Percentiles rank a stretch among this genome's conserved stretches.
These are phyloP conservation scores for Pichia inconspicua DNA, from an alignment of 1,139 yeast species.

Conservation along the genomic window DNA sequence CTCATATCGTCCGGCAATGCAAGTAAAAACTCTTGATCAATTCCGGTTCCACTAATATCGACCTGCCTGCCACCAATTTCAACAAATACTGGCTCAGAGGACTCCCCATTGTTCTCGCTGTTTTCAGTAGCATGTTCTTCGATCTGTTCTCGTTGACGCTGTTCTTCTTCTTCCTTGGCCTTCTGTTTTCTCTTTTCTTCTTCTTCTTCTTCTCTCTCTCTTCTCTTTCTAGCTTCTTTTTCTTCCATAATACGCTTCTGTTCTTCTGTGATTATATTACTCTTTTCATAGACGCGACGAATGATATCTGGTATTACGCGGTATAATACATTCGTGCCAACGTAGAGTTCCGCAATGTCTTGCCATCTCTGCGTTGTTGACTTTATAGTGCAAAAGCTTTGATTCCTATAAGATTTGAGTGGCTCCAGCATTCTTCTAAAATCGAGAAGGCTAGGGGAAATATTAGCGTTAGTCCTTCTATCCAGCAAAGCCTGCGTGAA, in stretches of 20 bases:
- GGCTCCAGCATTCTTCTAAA: conserved; percentile 17
- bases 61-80: conserved; percentile 72
- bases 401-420: conserved; percentile 2
- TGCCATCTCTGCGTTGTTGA: conserved; percentile 67
- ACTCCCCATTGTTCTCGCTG: conserved; percentile 9
- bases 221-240: conserved; percentile 31
- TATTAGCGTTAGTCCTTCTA: conserved; percentile 16
- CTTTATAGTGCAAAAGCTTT: conserved; percentile 30
- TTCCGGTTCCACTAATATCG: conserved; percentile 74
- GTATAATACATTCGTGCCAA: conserved; percentile 28
- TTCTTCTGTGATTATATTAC: conserved; percentile 33
- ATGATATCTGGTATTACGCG: conserved; percentile 47
- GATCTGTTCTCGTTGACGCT: conserved; percentile 19
- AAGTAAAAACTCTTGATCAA: conserved; percentile 83
- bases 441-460: conserved; percentile 8
- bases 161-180: conserved; percentile 8
- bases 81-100: conserved; percentile 56
- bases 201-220: conserved; percentile 21
- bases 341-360: conserved; percentile 46
- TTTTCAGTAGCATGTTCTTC: conserved; percentile 17
- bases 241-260: conserved; percentile 29
- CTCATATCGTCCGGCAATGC: conserved; percentile 92
- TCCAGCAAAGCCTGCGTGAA: conserved; percentile 22
- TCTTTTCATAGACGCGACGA: conserved; percentile 44
- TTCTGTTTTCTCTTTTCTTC: conserved; percentile 2